Percentiles rank a stretch among this genome's conserved stretches.
phyloP scores from a whole-genome alignment of 2,329 filamentous ascomycete species.

The Intubia oerlemansii region DNA sequence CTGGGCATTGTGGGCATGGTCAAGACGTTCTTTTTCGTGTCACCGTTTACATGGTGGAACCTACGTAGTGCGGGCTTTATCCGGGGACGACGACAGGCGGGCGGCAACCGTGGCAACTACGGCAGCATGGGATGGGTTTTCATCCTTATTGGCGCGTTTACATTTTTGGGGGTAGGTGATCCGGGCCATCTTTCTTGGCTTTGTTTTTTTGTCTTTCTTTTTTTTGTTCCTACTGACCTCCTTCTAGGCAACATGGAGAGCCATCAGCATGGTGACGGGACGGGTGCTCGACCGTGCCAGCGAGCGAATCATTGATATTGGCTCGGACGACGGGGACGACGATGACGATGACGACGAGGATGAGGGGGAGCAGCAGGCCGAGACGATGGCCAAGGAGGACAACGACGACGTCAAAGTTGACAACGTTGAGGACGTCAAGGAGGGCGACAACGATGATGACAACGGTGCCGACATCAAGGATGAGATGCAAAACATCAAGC shows the following conservation, averaged over 20 bases:
- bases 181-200: constrained; percentile 11
- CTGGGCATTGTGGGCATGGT: constrained; percentile 70
- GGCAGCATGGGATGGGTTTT: constrained; percentile 63
- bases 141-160: constrained; percentile 58
- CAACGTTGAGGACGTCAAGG: too few species aligned
- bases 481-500: too few species aligned
- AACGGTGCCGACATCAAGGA: too few species aligned
- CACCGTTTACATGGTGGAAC: constrained; percentile 59
- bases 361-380: too few species aligned
- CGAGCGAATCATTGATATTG: constrained; percentile 68
- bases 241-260: constrained; percentile 55
- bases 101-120: constrained; percentile 53
- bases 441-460: too few species aligned
- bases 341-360: constrained; percentile 44
- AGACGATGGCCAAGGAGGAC: too few species aligned
- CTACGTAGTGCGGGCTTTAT: constrained; percentile 39
- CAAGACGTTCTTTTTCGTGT: constrained; percentile 56
- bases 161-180: constrained; percentile 58
- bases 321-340: constrained; percentile 35
- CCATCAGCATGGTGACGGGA: constrained; percentile 51
- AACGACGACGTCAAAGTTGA: too few species aligned
- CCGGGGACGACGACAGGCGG: constrained; percentile 23
- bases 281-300: constrained; percentile 55
- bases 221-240: constrained; percentile 6
- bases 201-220: not conserved